These are phyloP conservation scores for Fraxinus angustifolia DNA, from an alignment of 305 asterid species.

Conservation along the genomic window DNA sequence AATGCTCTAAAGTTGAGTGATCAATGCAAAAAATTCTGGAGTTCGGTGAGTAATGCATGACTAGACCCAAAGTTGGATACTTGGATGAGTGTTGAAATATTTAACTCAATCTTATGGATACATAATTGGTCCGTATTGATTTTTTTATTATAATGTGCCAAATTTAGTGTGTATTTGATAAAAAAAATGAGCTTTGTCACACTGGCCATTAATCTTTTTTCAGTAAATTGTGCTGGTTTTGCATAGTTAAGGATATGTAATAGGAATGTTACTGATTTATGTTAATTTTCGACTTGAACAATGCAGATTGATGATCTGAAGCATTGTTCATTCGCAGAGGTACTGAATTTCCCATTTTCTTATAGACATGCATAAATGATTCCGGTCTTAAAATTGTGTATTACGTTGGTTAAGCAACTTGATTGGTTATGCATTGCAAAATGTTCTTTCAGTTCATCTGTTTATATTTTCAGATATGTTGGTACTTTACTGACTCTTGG, in stretches of 20 bases:
- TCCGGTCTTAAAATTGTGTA: background rate
- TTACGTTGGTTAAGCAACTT: background rate
- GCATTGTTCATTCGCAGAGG: constrained; percentile 88
- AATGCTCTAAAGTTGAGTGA: too few species aligned
- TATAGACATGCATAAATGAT: background rate
- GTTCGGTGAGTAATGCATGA: too few species aligned
- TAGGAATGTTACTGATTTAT: background rate
- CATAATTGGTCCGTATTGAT: background rate
- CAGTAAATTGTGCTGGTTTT: background rate
- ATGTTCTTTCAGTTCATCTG: background rate
- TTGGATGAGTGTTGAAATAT: too few species aligned
- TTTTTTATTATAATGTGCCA: background rate
- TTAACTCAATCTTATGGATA: too few species aligned
- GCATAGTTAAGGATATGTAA: background rate
- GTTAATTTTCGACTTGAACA: background rate
- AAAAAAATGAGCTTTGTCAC: background rate
- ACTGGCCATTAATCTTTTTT: background rate
- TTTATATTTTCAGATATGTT: constrained; percentile 56
- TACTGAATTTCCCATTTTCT: constrained; percentile 17
- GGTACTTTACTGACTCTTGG: constrained; percentile 92
- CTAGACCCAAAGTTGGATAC: too few species aligned
- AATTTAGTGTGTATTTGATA: background rate
- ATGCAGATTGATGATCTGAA: constrained; percentile 80
- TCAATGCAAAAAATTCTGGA: too few species aligned
- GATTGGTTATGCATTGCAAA: constrained; percentile 2